Evolutionary conservation across 352 stramenopile species (phyloP).

Genomic region (Phytophthora cactorum): DNA sequence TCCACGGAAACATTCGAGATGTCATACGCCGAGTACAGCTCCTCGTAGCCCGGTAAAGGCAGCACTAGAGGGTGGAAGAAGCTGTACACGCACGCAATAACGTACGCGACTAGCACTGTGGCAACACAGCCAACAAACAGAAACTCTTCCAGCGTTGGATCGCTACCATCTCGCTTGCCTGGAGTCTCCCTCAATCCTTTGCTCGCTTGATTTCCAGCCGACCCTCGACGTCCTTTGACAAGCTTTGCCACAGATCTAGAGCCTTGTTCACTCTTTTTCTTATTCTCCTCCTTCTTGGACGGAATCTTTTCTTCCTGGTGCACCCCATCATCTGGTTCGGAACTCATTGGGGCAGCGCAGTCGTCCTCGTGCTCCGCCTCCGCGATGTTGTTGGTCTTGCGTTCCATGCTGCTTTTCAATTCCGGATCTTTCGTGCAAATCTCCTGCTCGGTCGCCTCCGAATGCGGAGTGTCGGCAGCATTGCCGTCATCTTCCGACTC

Average conservation of each 20-base stretch:
- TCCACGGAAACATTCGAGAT: constrained; percentile 52
- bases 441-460: neutral
- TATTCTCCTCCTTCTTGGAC: neutral
- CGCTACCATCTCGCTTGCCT: neutral
- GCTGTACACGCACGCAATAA: constrained; percentile 48
- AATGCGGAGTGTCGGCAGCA: neutral
- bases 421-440: constrained; percentile 9
- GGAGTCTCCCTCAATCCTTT: neutral
- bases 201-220: neutral
- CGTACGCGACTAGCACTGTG: constrained; percentile 42
- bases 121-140: constrained; percentile 34
- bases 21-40: constrained; percentile 46
- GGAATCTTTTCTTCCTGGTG: constrained; percentile 2
- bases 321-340: neutral
- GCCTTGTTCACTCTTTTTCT: no score
- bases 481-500: constrained; percentile 15
- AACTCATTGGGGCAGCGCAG: neutral
- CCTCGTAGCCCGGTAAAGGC: constrained; percentile 41
- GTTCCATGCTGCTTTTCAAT: neutral
- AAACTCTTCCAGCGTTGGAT: constrained; percentile 25
- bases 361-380: constrained; percentile 24
- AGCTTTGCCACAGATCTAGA: neutral
- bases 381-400: neutral
- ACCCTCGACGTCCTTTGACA: constrained; percentile 5
- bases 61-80: constrained; percentile 46